Percentiles rank a stretch among this genome's conserved stretches.
Conservation (phyloP, 139 green algal species). For the Eudorina sp. region DNA sequence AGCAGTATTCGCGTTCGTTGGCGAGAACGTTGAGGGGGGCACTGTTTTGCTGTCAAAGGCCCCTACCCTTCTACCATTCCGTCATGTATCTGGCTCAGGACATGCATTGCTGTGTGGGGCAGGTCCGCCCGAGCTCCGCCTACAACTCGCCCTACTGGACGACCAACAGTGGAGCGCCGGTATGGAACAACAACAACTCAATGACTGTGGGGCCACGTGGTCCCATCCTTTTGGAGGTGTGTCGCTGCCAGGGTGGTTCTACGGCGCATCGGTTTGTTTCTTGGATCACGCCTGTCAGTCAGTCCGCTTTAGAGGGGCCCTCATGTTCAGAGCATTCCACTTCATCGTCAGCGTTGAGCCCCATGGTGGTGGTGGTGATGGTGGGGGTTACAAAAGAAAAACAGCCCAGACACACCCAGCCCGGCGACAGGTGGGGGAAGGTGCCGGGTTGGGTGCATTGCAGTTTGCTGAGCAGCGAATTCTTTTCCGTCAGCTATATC, state of each 20-base stretch:
- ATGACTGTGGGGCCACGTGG: constrained; percentile 79
- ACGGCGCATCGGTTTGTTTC: too few species aligned
- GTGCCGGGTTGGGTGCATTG: too few species aligned
- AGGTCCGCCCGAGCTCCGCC: constrained; percentile 55
- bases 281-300: too few species aligned
- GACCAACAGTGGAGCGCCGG: constrained; percentile 91
- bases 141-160: constrained; percentile 83
- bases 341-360: too few species aligned
- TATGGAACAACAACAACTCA: constrained; percentile 96
- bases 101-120: neutral
- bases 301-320: neutral
- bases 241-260: too few species aligned
- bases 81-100: neutral
- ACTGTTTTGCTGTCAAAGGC: neutral
- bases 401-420: too few species aligned
- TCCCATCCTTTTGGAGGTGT: constrained; percentile 74
- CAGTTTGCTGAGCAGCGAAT: too few species aligned
- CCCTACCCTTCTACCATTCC: neutral
- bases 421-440: too few species aligned
- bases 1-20: neutral
- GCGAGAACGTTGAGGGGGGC: too few species aligned
- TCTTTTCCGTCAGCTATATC: too few species aligned
- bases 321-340: neutral
- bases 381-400: too few species aligned
- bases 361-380: too few species aligned